Evolutionary conservation across 2,329 filamentous ascomycete species (phyloP), one percentile per base, ranked within the genome.

Genomic region (Talaromyces sp.): DNA sequence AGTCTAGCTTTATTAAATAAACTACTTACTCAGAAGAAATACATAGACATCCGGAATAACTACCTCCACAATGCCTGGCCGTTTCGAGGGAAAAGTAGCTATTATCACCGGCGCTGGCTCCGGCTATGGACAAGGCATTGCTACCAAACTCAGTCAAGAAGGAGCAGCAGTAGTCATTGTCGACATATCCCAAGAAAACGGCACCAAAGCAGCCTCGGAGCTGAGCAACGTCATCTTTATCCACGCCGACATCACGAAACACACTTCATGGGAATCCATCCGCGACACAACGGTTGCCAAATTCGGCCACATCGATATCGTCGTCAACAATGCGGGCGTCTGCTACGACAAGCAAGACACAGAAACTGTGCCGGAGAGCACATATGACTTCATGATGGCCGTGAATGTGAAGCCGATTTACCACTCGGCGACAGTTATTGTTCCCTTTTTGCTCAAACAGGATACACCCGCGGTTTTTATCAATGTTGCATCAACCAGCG

Each of bases 311-410:
- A 54, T 74, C 71, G 71, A 79, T 65, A 72, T 77, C 41, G 66
- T 80, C 19, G 68, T 80, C 61, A 80, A 80, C 62, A 80, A 79
- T 65, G 77, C 77, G 1, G 78, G 78, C 9, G 70, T 67, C 9
- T 67, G 67, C 10, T 73, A 71, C 62, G 60, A 53, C 56, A 74
- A 74, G 61, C 72, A 73, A 64, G 69, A 74, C 2, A 74, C 75
- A 3, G 59, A 64, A 3, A 69, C 72, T 24, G 74, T 77, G 38
- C 75, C 75, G 1, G 69, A 77, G 35, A 68, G 65, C 4, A 75
- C 77, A 53, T 77, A 73, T 58, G 73, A 76, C 53, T 65, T 66
- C 35, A 71, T 74, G 58, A 71, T 77, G 60, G 66, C 70, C 35
- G 73, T 77, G 57, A 78, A 78, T 53, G 70, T 77, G 53, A 76